These are phyloP conservation scores for Ustilago bromivora DNA, from an alignment of 1,284 basidiomycete genomes.

Conservation along the genomic window DNA sequence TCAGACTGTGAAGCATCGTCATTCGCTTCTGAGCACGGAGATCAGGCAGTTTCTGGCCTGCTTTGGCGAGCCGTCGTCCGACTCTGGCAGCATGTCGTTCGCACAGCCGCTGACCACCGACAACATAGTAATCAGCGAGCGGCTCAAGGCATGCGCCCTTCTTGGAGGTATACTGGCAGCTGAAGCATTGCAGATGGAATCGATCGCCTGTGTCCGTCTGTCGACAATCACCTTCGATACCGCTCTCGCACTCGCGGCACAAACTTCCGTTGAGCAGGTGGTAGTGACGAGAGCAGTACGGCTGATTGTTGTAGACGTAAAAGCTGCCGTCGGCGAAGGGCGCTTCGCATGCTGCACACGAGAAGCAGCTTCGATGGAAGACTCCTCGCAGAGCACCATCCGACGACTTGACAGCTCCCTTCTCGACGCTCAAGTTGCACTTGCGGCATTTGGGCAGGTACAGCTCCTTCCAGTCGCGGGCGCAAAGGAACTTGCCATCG, in stretches of 20 bases:
- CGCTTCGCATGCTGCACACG: conserved; percentile 57
- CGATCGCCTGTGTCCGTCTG: conserved; percentile 59
- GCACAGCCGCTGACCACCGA: conserved; percentile 52
- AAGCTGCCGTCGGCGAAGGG: conserved; percentile 57
- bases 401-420: conserved; percentile 56
- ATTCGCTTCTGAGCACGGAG: conserved; percentile 44
- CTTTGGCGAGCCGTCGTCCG: conserved; percentile 29
- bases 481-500: conserved; percentile 57
- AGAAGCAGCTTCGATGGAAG: conserved; percentile 56
- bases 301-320: conserved; percentile 59
- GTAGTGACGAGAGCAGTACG: conserved; percentile 60
- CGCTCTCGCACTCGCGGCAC: conserved; percentile 52
- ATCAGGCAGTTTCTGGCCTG: conserved; percentile 35
- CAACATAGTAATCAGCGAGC: conserved; percentile 48
- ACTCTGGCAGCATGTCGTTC: conserved; percentile 53
- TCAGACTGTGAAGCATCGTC: conserved; percentile 51
- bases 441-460: conserved; percentile 62
- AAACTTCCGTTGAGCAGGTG: conserved; percentile 54
- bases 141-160: conserved; percentile 27
- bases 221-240: conserved; percentile 61
- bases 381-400: conserved; percentile 60
- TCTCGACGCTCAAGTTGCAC: conserved; percentile 52
- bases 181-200: conserved; percentile 57
- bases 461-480: conserved; percentile 58
- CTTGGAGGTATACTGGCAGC: conserved; percentile 51